phyloP scores from a whole-genome alignment of 2,329 filamentous ascomycete species.

The Colletotrichum eremochloae region DNA sequence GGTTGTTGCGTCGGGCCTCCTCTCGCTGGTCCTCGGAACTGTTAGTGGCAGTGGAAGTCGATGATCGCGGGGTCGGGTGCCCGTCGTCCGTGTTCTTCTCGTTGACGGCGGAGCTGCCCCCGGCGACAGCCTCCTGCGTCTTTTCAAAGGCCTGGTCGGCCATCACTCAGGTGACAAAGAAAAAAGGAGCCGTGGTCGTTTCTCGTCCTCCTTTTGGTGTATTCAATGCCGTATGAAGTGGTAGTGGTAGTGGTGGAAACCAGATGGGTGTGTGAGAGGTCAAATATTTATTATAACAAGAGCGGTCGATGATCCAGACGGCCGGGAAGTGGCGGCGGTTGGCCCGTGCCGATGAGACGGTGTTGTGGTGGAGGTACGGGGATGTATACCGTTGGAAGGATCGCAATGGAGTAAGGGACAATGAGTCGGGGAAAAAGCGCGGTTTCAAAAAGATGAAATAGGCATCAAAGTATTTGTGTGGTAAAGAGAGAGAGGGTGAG shows the following conservation, averaged over 20 bases:
- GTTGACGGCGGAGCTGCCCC: conserved; percentile 47
- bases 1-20: conserved; percentile 60
- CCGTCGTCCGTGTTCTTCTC: conserved; percentile 40
- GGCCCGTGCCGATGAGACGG: conserved; percentile 34
- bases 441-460: conserved; percentile 25
- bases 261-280: not conserved
- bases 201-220: not conserved
- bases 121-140: conserved; percentile 48
- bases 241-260: too few relatives aligned
- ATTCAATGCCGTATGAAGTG: too few relatives aligned
- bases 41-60: conserved; percentile 49
- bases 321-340: conserved; percentile 38
- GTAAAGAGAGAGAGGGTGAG: not conserved
- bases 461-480: not conserved
- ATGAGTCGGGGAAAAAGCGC: not conserved
- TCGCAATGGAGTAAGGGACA: conserved; percentile 8
- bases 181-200: not conserved
- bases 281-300: conserved; percentile 8
- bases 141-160: conserved; percentile 49
- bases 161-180: conserved; percentile 30
- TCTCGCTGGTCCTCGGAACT: conserved; percentile 47
- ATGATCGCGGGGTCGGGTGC: conserved; percentile 33
- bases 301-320: conserved; percentile 19
- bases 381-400: conserved; percentile 5
- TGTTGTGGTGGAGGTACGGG: conserved; percentile 24